phyloP scores from a whole-genome alignment of 306 rosid genomes.

The Gillenia trifoliata region DNA sequence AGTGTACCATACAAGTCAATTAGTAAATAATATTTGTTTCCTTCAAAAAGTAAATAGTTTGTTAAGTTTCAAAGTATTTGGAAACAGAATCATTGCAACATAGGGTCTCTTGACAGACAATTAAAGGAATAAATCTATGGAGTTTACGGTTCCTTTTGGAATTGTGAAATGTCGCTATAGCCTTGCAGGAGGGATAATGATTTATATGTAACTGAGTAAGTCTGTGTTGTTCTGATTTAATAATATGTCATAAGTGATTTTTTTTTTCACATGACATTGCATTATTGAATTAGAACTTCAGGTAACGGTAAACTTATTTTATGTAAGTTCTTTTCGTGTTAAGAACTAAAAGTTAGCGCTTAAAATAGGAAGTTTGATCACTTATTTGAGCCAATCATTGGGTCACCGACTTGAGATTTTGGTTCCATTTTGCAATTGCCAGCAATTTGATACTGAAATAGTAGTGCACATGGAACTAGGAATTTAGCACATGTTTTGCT shows the following conservation, averaged over 20 bases:
- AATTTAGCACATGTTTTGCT: slow-evolving; percentile 1
- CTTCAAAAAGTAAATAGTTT: neutral
- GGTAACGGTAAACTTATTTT: too few relatives aligned
- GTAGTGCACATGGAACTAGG: slow-evolving; percentile 1
- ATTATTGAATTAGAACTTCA: too few relatives aligned
- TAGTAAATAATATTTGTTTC: neutral
- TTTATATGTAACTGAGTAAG: too few relatives aligned
- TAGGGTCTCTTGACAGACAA: neutral
- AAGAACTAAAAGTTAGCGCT: too few relatives aligned
- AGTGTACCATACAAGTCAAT: neutral
- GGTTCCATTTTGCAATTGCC: neutral
- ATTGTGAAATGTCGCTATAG: neutral
- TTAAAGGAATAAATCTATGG: neutral
- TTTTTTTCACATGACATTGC: too few relatives aligned
- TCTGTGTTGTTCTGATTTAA: rapidly evolving
- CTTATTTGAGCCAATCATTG: neutral
- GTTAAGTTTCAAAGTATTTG: neutral
- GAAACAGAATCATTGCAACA: neutral
- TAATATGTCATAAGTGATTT: too few relatives aligned
- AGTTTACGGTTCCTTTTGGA: neutral
- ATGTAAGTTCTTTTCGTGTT: too few relatives aligned
- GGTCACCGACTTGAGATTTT: neutral
- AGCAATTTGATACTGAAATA: neutral
- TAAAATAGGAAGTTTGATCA: too few relatives aligned
- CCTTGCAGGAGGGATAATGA: too few relatives aligned